phyloP scores from a whole-genome alignment of 371 early-diverging fungal genomes.

The Apophysomyces trapeziformis region DNA sequence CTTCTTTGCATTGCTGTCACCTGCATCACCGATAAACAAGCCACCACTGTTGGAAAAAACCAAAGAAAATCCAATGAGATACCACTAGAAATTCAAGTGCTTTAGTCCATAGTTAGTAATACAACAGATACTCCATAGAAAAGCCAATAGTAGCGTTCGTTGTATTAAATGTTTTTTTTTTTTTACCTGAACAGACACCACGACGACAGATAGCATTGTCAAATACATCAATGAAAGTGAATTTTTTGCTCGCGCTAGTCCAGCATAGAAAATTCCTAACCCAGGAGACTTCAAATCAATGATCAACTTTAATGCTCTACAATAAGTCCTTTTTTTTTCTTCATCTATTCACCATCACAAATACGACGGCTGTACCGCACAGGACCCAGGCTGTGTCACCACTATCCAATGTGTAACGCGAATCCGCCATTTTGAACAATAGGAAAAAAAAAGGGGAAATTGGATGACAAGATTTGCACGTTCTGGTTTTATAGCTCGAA shows the following conservation, averaged over 20 bases:
- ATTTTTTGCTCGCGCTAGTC: constrained; percentile 70
- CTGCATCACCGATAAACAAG: constrained; percentile 72
- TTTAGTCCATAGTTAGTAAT: too few relatives aligned
- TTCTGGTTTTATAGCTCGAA: too few relatives aligned
- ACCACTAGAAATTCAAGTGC: constrained; percentile 51
- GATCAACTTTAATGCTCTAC: background rate
- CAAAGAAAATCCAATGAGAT: constrained; percentile 76
- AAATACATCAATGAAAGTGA: constrained; percentile 74
- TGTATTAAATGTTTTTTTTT: background rate
- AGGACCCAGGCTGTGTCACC: constrained; percentile 67
- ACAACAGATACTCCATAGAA: too few relatives aligned
- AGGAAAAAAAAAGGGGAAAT: background rate
- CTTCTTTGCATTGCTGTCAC: constrained; percentile 18
- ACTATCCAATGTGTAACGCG: background rate
- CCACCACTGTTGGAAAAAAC: constrained; percentile 66
- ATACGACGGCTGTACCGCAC: constrained; percentile 15
- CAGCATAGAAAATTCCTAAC: constrained; percentile 74
- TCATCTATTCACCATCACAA: constrained; percentile 11
- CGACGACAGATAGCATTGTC: constrained; percentile 66
- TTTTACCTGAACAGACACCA: constrained; percentile 66
- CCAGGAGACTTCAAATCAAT: constrained; percentile 43
- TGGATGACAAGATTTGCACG: background rate
- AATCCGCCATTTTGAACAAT: background rate
- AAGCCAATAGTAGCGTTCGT: background rate
- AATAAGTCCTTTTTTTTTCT: background rate